phyloP scores from a whole-genome alignment of 352 stramenopile genomes.

The Phytophthora macrochlamydospora region DNA sequence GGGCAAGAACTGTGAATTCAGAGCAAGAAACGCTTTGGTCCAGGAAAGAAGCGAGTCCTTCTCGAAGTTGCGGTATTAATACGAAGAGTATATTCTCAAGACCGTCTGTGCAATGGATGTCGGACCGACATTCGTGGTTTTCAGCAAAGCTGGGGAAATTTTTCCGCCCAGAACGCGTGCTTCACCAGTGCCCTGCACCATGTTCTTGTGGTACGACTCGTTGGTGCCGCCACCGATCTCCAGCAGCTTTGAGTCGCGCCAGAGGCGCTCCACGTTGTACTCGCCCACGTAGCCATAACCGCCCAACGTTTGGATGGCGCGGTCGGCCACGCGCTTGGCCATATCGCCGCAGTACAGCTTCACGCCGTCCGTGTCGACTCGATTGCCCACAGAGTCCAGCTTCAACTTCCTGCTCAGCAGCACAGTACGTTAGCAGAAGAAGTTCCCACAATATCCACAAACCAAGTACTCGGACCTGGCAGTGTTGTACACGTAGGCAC shows the following conservation, averaged over 20 bases:
- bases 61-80: no score
- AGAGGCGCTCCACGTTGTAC: constrained; percentile 98
- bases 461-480: constrained; percentile 54
- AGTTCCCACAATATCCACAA: not conserved
- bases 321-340: constrained; percentile 97
- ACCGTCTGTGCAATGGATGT: no score
- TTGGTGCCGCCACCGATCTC: constrained; percentile 99
- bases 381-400: constrained; percentile 94
- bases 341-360: constrained; percentile 99
- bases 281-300: constrained; percentile 99
- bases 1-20: no score
- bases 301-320: constrained; percentile 97
- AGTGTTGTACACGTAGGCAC: constrained; percentile 97
- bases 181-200: constrained; percentile 84
- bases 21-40: no score
- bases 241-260: constrained; percentile 98
- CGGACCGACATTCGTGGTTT: no score
- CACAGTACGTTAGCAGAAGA: not conserved
- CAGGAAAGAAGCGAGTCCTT: no score
- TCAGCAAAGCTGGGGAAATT: no score
- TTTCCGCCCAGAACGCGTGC: no score
- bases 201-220: constrained; percentile 99
- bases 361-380: constrained; percentile 97
- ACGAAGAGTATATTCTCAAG: no score
- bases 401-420: constrained; percentile 85